A percentile compares a stretch with the other conserved stretches of the same genome.
Evolutionary conservation across 257 asterid species (phyloP).

Genomic region (Solanum tarapatanum): DNA sequence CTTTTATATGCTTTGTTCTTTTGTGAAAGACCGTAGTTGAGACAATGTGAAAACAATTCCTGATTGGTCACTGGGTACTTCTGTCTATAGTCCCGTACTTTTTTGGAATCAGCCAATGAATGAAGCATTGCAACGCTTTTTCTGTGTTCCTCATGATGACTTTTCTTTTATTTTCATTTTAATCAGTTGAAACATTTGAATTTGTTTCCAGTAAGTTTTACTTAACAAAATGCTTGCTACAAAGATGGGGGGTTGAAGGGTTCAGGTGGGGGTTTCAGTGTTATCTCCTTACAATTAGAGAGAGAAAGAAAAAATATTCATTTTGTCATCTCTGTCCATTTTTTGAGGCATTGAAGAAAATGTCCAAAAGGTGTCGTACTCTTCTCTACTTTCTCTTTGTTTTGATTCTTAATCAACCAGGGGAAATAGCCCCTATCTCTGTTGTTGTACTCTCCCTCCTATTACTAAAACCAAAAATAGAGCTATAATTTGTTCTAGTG

Average conservation of each 20-base stretch:
- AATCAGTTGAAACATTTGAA: neutral
- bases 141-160: neutral
- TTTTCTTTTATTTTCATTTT: neutral
- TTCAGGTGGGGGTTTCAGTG: neutral
- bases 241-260: neutral
- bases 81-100: neutral
- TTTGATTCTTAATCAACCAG: neutral
- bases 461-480: neutral
- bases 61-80: neutral
- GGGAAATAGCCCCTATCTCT: neutral
- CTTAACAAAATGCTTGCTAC: neutral
- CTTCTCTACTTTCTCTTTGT: neutral
- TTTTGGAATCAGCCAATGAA: neutral
- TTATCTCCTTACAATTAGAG: neutral
- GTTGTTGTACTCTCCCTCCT: neutral
- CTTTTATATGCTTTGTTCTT: neutral
- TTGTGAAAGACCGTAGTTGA: neutral
- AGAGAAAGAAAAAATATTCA: neutral
- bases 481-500: neutral
- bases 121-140: neutral
- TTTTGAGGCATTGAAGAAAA: neutral
- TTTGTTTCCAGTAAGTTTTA: neutral
- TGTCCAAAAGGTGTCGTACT: neutral
- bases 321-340: neutral
- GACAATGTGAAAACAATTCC: neutral